Evolutionary conservation across 495 filamentous ascomycete genomes (phyloP).

Genomic region (Aspergillus taichungensis): DNA sequence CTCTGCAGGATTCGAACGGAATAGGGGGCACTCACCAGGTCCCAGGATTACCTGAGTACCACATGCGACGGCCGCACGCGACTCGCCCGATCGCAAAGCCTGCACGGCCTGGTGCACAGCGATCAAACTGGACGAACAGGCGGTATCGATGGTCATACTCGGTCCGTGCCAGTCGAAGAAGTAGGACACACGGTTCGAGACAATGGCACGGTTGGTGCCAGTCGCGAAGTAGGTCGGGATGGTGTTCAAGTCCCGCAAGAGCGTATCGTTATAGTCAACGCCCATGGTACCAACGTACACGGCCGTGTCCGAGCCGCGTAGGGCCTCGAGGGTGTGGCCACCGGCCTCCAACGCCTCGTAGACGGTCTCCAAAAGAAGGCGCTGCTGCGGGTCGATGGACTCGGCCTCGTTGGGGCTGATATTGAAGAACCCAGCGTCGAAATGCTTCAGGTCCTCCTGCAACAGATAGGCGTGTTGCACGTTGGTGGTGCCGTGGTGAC

Average conservation of each 20-base stretch:
- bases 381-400: slow-evolving; percentile 31
- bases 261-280: no score
- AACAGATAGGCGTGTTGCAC: slow-evolving; percentile 22
- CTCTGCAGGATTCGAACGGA: slow-evolving; percentile 21
- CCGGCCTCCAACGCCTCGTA: slow-evolving; percentile 31
- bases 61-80: slow-evolving; percentile 13
- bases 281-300: no score
- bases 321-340: slow-evolving; percentile 11
- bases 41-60: slow-evolving; percentile 15
- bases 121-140: slow-evolving; percentile 24
- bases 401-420: slow-evolving; percentile 21
- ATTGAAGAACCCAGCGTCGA: slow-evolving; percentile 41
- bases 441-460: slow-evolving; percentile 34
- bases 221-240: no score
- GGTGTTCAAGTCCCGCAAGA: no score
- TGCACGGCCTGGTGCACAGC: slow-evolving; percentile 24
- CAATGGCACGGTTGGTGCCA: no score
- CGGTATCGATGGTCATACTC: slow-evolving; percentile 24
- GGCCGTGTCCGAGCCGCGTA: no score
- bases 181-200: slow-evolving; percentile 24
- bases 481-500: slow-evolving; percentile 6
- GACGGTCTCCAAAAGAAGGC: slow-evolving; percentile 21
- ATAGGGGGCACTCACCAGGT: slow-evolving; percentile 22
- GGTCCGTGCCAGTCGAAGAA: slow-evolving; percentile 23
- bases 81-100: slow-evolving; percentile 18